Evolutionary conservation across 2,329 filamentous ascomycete genomes (phyloP), one percentile per base, ranked within the genome.

Genomic region (Nemania sp.): DNA sequence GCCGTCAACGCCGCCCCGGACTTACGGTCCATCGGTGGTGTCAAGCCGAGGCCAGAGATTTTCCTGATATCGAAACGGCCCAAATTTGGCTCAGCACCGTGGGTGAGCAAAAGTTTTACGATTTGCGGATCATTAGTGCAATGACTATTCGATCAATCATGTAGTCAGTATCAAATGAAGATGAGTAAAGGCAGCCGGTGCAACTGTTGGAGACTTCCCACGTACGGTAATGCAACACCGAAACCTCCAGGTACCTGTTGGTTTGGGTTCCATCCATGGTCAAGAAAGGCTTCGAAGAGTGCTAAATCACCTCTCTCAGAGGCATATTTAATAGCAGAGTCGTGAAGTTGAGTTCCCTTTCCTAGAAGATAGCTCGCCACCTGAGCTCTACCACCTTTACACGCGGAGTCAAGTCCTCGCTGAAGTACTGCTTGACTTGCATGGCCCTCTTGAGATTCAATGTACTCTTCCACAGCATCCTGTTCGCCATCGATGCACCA

Each of bases 181-280:
- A 19, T 15, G 2, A 3, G n/a, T 1, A 14, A 12, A n/a, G 8
- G 5, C n/a, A n/a, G n/a, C 19, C 14, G 3, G 5, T n/a, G n/a
- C 14, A 20, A 15, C 15, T 17, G 17, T 26, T 5, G 5, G 17
- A 4, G 15, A 23, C 9, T 37, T 6, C 22, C 19, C 26, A 46
- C 43, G 20, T 37, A 37, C 43, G 11, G n/a, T 12, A 46, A 46
- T 19, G 33, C 43, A 15, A 46, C 43, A 11, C 43, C 43, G 22
- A 46, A 37, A 14, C 4, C 1, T 5, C 43, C 33, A 37, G 43
- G 31, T 3, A 46, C 12, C n/a, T 46, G 33, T 37, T 46, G 43
- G 8, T 37, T 46, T 4, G 43, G 43, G 15, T 46, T 20, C 43
- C 43, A 46, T 28, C 43, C 43, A 20, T 37, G 15, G 9, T 46